A percentile compares a stretch with the other conserved stretches of the same genome.
Conservation (phyloP, 2,329 filamentous ascomycete species). For the Aphanoascus verrucosus region DNA sequence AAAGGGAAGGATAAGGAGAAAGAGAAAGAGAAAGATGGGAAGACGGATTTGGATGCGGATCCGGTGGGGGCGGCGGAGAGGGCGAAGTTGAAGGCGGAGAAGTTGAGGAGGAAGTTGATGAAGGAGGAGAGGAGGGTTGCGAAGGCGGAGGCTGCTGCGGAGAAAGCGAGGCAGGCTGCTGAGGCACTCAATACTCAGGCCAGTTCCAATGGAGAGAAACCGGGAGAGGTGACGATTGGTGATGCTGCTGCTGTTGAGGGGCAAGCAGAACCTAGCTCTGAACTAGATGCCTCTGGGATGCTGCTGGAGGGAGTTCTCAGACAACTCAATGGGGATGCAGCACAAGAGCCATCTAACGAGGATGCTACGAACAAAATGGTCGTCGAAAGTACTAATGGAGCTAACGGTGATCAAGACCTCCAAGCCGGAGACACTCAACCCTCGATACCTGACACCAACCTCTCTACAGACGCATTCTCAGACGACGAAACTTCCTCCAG, state of each 20-base stretch:
- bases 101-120: slow-evolving; percentile 42
- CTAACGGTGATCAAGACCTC: not conserved
- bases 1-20: slow-evolving; percentile 26
- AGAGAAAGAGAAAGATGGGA: slow-evolving; percentile 18
- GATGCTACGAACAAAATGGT: not conserved
- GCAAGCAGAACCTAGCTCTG: too few species aligned
- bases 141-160: slow-evolving; percentile 36
- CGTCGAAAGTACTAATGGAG: not conserved
- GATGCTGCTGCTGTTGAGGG: not conserved
- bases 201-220: slow-evolving; percentile 1
- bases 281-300: not conserved
- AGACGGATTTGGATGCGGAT: slow-evolving; percentile 22
- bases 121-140: slow-evolving; percentile 51
- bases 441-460: too few species aligned
- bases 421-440: not conserved
- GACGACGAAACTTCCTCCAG: not conserved
- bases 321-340: not conserved
- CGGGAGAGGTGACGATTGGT: not conserved
- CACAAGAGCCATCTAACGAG: not conserved
- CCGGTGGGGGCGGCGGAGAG: slow-evolving; percentile 27
- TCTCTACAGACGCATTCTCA: not conserved
- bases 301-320: not conserved
- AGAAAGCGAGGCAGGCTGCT: slow-evolving; percentile 28
- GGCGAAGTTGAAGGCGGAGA: slow-evolving; percentile 34
- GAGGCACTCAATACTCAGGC: slow-evolving; percentile 16